Evolutionary conservation across 257 asterid genomes (phyloP).

Genomic region (Solanum habrochaites): DNA sequence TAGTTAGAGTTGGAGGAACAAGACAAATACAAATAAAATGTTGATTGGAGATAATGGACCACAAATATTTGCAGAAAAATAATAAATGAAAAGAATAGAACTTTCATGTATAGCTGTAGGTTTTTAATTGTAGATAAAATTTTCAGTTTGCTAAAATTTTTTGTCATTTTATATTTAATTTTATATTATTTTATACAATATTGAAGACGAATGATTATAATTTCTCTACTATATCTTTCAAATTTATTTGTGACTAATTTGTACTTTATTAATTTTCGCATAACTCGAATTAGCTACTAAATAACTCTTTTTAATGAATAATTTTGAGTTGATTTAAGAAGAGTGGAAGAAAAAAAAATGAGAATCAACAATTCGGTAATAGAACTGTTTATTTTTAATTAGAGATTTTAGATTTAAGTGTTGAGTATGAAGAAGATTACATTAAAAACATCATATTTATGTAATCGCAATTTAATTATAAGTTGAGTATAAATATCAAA

Average conservation of each 20-base stretch:
- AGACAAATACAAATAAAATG: neutral
- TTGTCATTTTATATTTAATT: neutral
- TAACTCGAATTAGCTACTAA: neutral
- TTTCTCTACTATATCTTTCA: neutral
- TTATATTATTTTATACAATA: neutral
- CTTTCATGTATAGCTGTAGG: neutral
- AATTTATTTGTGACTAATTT: no score
- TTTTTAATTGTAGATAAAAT: neutral
- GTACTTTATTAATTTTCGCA: neutral
- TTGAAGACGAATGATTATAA: neutral
- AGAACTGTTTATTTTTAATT: rapidly evolving
- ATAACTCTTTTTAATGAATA: no score
- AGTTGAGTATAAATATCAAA: no score
- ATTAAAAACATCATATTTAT: no score
- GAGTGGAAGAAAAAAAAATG: neutral
- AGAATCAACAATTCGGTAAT: neutral
- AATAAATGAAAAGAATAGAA: neutral
- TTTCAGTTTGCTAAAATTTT: neutral
- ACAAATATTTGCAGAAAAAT: neutral
- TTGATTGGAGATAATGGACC: neutral
- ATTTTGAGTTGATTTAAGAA: neutral
- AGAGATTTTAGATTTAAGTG: no score
- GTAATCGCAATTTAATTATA: no score
- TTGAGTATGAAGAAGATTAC: neutral
- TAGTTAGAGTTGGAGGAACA: neutral